phyloP scores from a whole-genome alignment of 345 rosid genomes.

The Heritiera littoralis region DNA sequence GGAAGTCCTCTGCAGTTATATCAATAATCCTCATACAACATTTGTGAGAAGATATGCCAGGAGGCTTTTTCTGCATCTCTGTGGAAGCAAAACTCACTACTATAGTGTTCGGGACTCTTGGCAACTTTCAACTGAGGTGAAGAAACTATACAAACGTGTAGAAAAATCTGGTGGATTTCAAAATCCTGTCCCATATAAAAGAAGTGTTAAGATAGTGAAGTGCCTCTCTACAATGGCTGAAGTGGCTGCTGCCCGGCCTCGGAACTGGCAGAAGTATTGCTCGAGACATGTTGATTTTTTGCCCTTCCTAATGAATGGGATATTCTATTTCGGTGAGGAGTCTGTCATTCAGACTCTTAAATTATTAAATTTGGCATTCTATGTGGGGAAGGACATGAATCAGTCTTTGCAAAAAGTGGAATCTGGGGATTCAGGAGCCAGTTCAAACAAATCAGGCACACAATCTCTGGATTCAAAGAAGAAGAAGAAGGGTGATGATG shows the following conservation, averaged over 20 bases:
- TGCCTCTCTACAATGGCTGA: constrained; percentile 92
- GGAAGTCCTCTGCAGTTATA: constrained; percentile 96
- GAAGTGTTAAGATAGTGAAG: constrained; percentile 92
- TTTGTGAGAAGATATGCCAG: constrained; percentile 97
- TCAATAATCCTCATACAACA: constrained; percentile 90
- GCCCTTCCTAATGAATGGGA: constrained; percentile 73
- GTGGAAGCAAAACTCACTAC: constrained; percentile 96
- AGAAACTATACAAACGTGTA: constrained; percentile 76
- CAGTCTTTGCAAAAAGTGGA: constrained; percentile 66
- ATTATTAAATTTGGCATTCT: constrained; percentile 84
- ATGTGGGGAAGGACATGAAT: constrained; percentile 80
- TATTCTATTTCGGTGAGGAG: constrained; percentile 90
- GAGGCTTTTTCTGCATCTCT: constrained; percentile 93
- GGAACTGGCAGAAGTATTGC: constrained; percentile 99
- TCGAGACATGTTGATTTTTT: constrained; percentile 79
- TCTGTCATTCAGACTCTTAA: constrained; percentile 88
- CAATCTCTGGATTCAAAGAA: constrained; percentile 80
- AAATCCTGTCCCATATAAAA: constrained; percentile 77
- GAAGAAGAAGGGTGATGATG: constrained; percentile 94
- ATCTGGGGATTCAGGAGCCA: constrained; percentile 58
- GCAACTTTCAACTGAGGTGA: constrained; percentile 94
- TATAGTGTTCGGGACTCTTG: constrained; percentile 92
- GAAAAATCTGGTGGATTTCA: constrained; percentile 91
- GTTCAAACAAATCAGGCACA: constrained; percentile 61
- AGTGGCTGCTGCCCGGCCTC: constrained; percentile 91